These are phyloP conservation scores for Lactarius indigo DNA, from an alignment of 768 basidiomycete genomes.

Conservation along the genomic window DNA sequence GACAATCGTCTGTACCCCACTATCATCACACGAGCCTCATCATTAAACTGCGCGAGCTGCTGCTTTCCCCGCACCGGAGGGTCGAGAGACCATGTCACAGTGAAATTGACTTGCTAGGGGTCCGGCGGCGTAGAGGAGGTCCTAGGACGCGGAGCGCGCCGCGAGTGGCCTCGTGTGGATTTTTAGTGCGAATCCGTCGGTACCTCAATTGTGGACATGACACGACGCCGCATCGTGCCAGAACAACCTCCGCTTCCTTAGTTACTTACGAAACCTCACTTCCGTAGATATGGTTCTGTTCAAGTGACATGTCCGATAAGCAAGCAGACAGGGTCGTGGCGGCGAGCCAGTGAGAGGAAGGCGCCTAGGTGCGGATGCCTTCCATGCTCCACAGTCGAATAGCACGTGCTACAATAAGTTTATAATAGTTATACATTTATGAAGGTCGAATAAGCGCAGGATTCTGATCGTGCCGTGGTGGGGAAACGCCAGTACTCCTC, in stretches of 20 bases:
- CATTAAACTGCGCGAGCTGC: background rate
- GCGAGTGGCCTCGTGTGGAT: background rate
- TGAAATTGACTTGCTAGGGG: background rate
- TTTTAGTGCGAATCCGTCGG: background rate
- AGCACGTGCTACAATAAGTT: background rate
- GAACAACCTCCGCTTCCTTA: background rate
- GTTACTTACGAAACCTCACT: background rate
- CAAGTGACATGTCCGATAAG: background rate
- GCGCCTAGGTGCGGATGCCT: too few relatives aligned
- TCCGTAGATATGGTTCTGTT: background rate
- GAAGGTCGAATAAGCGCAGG: background rate
- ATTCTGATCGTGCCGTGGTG: constrained; percentile 3
- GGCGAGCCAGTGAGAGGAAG: too few relatives aligned
- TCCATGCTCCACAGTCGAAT: too few relatives aligned
- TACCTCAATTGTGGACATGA: background rate
- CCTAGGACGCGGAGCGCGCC: background rate
- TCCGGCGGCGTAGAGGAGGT: background rate
- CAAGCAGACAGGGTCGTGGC: background rate
- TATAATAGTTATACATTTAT: background rate
- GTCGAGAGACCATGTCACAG: background rate
- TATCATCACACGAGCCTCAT: background rate
- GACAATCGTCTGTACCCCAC: background rate
- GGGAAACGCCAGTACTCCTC: constrained; percentile 21
- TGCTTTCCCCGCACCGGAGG: background rate
- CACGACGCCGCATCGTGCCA: background rate